These are phyloP conservation scores for Phlyctochytrium planicorne DNA, from an alignment of 192 early-diverging fungal species.

Conservation along the genomic window DNA sequence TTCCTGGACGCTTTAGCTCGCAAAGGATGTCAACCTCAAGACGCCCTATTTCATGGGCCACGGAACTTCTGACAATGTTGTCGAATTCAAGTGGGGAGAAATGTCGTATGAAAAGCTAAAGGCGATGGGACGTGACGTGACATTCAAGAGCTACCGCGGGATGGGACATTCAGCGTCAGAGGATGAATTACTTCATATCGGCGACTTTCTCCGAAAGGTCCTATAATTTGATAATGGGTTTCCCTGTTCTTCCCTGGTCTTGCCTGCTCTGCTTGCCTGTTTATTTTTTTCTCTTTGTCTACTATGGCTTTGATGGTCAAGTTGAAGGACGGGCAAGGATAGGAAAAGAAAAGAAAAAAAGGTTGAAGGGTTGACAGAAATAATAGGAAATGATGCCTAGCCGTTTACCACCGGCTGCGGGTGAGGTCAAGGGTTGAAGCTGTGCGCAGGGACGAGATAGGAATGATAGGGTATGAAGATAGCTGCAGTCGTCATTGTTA, in stretches of 20 bases:
- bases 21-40: slow-evolving; percentile 23
- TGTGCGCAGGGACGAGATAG: no score
- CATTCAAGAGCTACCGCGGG: slow-evolving; percentile 74
- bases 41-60: slow-evolving; percentile 86
- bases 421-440: no score
- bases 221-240: no score
- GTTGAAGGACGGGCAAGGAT: no score
- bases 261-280: not conserved
- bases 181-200: slow-evolving; percentile 72
- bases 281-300: not conserved
- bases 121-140: slow-evolving; percentile 59
- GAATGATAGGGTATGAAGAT: no score
- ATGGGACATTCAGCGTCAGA: slow-evolving; percentile 73
- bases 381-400: no score
- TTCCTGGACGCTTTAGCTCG: not conserved
- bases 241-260: not conserved
- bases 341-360: no score
- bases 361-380: no score
- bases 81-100: slow-evolving; percentile 71
- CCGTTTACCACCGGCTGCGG: no score
- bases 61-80: slow-evolving; percentile 72
- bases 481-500: no score
- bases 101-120: slow-evolving; percentile 63
- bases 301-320: not conserved
- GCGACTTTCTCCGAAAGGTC: slow-evolving; percentile 55